phyloP scores from a whole-genome alignment of 306 rosid species.

The Amphicarpaea edgeworthii region DNA sequence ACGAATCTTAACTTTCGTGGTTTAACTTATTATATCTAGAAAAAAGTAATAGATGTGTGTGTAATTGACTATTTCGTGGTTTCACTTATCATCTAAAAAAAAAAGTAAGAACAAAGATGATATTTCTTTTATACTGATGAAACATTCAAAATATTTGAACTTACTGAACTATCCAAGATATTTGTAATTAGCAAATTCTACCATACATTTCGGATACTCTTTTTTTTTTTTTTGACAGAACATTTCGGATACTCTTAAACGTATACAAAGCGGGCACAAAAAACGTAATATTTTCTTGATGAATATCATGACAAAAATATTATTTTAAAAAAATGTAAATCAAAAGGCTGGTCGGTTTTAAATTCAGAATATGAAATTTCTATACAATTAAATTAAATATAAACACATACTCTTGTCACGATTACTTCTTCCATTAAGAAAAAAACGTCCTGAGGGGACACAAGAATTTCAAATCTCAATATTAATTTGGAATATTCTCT shows the following conservation, averaged over 20 bases:
- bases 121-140: background rate
- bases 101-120: too few relatives aligned
- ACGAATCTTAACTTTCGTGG: background rate
- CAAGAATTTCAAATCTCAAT: background rate
- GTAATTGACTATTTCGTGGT: too few relatives aligned
- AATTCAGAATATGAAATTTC: background rate
- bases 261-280: background rate
- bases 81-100: background rate
- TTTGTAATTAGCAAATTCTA: background rate
- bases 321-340: background rate
- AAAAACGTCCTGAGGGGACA: background rate
- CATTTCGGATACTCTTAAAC: background rate
- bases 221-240: too few relatives aligned
- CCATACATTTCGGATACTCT: background rate
- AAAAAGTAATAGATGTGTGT: background rate
- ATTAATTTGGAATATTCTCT: background rate
- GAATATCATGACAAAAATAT: too few relatives aligned
- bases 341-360: background rate
- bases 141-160: background rate
- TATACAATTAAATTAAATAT: background rate
- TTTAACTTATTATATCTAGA: too few relatives aligned
- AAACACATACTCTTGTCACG: background rate
- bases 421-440: conserved; percentile 1
- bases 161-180: background rate
- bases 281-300: background rate